A percentile compares a stretch with the other conserved stretches of the same genome.
These are phyloP conservation scores for Dendrobium chrysotoxum DNA, from an alignment of 106 monocot genomes.

Conservation along the genomic window DNA sequence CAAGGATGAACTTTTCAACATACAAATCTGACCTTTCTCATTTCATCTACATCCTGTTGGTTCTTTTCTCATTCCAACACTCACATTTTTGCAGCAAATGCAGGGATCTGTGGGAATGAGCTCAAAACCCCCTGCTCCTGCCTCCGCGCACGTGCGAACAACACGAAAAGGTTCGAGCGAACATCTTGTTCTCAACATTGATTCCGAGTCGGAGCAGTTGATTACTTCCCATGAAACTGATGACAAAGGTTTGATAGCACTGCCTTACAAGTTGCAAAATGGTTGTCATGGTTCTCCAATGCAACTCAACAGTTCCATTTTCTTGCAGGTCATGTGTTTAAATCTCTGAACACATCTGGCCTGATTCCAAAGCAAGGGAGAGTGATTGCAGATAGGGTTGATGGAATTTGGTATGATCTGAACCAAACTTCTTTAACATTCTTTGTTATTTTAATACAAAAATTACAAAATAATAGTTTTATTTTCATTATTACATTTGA, in stretches of 20 bases:
- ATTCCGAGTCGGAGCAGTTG: conserved; percentile 48
- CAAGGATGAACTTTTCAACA: no score
- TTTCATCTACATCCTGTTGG: no score
- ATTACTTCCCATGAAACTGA: conserved; percentile 57
- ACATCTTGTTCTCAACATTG: conserved; percentile 73
- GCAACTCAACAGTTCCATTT: conserved; percentile 9
- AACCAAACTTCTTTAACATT: not conserved
- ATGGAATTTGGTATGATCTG: conserved; percentile 76
- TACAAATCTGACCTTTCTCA: no score
- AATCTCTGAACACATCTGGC: conserved; percentile 83
- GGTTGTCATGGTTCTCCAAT: not conserved
- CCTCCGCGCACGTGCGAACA: conserved; percentile 61
- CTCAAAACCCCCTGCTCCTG: conserved; percentile 33
- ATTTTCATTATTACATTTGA: no score
- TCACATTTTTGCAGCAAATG: not conserved
- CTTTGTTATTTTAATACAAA: no score
- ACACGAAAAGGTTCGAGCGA: conserved; percentile 76
- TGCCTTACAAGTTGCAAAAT: not conserved
- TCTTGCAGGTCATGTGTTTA: conserved; percentile 78
- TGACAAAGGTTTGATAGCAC: conserved; percentile 65
- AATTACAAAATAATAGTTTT: not conserved
- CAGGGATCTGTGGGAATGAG: conserved; percentile 62
- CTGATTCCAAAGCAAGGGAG: conserved; percentile 89
- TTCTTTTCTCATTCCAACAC: not conserved
- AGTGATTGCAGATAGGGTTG: conserved; percentile 78